These are phyloP conservation scores for Groenewaldozyma sp. DNA, from an alignment of 1,139 yeast genomes.

Conservation along the genomic window DNA sequence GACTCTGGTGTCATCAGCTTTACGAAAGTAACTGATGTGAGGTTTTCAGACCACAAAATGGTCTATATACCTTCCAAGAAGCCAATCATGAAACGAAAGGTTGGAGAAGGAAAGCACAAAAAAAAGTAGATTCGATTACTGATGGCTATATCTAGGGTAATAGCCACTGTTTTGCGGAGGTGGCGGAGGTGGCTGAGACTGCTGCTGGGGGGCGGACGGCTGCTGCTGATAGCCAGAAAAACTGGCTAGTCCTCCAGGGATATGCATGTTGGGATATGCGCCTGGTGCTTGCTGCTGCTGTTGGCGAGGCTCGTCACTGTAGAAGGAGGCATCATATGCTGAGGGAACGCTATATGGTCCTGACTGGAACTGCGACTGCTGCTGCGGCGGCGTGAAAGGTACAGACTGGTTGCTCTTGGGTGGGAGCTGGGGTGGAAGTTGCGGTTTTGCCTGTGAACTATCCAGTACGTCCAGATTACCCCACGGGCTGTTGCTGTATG, in stretches of 20 bases:
- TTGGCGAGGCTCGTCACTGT: slow-evolving; percentile 6
- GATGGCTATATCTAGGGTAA: slow-evolving; percentile 3
- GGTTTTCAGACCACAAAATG: slow-evolving; percentile 39
- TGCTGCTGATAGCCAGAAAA: slow-evolving; percentile 5
- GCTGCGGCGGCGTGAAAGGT: slow-evolving; percentile 11
- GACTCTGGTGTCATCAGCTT: slow-evolving; percentile 70
- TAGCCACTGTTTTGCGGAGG: slow-evolving; percentile 4
- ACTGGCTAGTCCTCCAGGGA: slow-evolving; percentile 2
- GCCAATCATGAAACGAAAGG: neutral
- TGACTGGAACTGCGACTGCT: slow-evolving; percentile 12
- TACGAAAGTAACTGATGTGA: slow-evolving; percentile 48
- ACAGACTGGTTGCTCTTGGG: slow-evolving; percentile 8
- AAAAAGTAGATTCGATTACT: neutral
- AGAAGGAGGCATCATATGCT: slow-evolving; percentile 20
- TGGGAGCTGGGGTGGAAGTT: slow-evolving; percentile 19
- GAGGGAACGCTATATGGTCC: slow-evolving; percentile 25
- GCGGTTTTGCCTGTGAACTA: slow-evolving; percentile 9
- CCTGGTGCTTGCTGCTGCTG: slow-evolving; percentile 4
- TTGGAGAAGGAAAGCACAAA: neutral
- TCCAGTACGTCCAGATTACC: slow-evolving; percentile 14
- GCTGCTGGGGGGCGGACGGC: slow-evolving; percentile 2
- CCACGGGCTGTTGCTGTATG: slow-evolving; percentile 7
- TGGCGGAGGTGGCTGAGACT: slow-evolving; percentile 3
- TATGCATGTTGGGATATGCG: neutral
- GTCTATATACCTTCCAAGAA: slow-evolving; percentile 3